Conservation (phyloP, 148 eudicot species). For the Rhododendron molle region DNA sequence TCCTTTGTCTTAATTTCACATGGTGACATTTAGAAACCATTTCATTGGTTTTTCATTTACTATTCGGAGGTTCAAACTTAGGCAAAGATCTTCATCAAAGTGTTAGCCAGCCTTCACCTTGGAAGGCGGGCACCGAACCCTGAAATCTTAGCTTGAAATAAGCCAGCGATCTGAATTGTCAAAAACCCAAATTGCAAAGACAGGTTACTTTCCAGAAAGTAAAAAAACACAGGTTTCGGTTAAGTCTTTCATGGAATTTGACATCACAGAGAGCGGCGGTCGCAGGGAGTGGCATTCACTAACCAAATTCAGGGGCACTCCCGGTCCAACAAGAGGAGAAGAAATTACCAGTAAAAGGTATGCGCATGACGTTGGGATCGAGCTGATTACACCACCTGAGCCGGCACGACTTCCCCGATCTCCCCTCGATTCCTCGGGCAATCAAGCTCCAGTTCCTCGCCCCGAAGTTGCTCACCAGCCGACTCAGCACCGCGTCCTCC, state of each 20-base stretch:
- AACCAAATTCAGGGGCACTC: no score
- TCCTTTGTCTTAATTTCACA: not conserved
- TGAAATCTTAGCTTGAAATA: not conserved
- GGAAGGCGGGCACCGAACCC: no score
- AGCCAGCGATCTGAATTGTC: not conserved
- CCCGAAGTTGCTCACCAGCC: conserved; percentile 50
- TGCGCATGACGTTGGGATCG: conserved; percentile 53
- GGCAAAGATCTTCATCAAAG: not conserved
- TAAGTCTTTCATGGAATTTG: no score
- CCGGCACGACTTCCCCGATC: conserved; percentile 71
- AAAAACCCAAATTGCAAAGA: not conserved
- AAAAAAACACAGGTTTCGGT: no score
- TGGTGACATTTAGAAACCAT: not conserved
- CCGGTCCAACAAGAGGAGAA: no score
- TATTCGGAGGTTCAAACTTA: not conserved
- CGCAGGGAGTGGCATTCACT: no score
- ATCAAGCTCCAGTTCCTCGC: conserved; percentile 66
- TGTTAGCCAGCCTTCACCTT: not conserved
- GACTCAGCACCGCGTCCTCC: conserved; percentile 47
- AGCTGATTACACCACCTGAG: conserved; percentile 77
- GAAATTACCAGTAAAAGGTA: conserved; percentile 51
- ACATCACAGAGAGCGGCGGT: no score
- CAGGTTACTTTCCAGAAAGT: no score
- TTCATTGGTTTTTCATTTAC: not conserved
- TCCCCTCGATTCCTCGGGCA: conserved; percentile 55